phyloP scores from a whole-genome alignment of 2,329 filamentous ascomycete genomes.

The Blastomyces emzantsi region DNA sequence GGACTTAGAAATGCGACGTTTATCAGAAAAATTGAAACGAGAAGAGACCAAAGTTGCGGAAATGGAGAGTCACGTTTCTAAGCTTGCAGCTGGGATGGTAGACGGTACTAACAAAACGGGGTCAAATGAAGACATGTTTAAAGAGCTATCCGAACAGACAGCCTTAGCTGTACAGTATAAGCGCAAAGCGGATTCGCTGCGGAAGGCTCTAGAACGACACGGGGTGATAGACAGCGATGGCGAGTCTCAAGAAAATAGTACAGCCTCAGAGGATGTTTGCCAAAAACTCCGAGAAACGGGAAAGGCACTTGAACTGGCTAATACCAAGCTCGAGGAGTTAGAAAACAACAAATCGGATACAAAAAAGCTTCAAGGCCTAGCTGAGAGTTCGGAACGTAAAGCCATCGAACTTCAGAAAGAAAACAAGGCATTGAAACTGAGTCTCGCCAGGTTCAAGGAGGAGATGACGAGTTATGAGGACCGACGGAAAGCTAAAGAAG shows the following conservation, averaged over 20 bases:
- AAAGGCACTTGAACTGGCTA: conserved; percentile 29
- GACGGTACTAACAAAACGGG: conserved; percentile 18
- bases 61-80: conserved; percentile 37
- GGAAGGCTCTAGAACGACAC: conserved; percentile 32
- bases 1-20: conserved; percentile 46
- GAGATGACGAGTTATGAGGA: conserved; percentile 37
- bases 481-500: conserved; percentile 36
- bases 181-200: conserved; percentile 32
- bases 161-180: conserved; percentile 38
- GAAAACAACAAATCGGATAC: conserved; percentile 27
- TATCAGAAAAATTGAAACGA: conserved; percentile 44
- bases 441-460: conserved; percentile 33
- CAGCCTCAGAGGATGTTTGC: conserved; percentile 16
- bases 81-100: conserved; percentile 34
- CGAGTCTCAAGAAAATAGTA: conserved; percentile 19
- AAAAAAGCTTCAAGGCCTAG: conserved; percentile 28
- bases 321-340: conserved; percentile 28
- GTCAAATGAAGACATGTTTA: conserved; percentile 34
- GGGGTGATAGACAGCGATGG: conserved; percentile 29
- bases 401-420: conserved; percentile 34
- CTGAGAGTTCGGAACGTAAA: conserved; percentile 34
- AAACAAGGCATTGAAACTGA: conserved; percentile 34
- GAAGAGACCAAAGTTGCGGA: conserved; percentile 40
- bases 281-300: conserved; percentile 27
- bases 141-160: conserved; percentile 37